Evolutionary conservation across 2,329 filamentous ascomycete genomes (phyloP).

Genomic region (Cryoendolithus antarcticus): DNA sequence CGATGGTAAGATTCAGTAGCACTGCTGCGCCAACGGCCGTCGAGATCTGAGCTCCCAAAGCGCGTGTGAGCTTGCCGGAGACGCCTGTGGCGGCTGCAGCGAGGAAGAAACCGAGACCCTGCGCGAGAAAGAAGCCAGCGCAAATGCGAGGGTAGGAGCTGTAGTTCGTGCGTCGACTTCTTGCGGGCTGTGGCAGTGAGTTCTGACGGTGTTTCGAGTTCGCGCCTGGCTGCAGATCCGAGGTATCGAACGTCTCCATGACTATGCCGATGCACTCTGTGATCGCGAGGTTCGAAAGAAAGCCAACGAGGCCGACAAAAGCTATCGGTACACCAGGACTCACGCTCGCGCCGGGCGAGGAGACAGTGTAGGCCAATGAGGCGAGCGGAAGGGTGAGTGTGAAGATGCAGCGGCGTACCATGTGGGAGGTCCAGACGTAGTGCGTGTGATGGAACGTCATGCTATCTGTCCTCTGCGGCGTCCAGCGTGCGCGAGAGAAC

Average conservation of each 20-base stretch:
- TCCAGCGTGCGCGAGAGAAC: conserved; percentile 53
- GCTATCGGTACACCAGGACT: conserved; percentile 38
- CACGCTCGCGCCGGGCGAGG: conserved; percentile 44
- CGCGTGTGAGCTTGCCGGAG: conserved; percentile 54
- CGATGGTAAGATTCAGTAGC: conserved; percentile 50
- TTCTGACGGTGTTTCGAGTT: conserved; percentile 32
- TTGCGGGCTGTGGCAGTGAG: conserved; percentile 15
- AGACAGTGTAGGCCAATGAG: conserved; percentile 54
- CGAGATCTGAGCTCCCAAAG: conserved; percentile 53
- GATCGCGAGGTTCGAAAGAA: conserved; percentile 59
- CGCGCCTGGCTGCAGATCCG: conserved; percentile 62
- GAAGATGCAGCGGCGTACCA: conserved; percentile 56
- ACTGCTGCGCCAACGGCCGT: conserved; percentile 59
- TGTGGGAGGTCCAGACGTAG: conserved; percentile 59
- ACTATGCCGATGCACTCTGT: conserved; percentile 65
- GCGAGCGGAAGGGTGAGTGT: conserved; percentile 54
- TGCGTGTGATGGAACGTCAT: conserved; percentile 54
- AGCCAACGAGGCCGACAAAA: conserved; percentile 55
- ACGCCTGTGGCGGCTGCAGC: conserved; percentile 57
- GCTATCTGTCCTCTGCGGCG: conserved; percentile 48
- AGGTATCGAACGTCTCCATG: conserved; percentile 75
- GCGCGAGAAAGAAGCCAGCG: conserved; percentile 59
- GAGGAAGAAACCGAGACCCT: conserved; percentile 56
- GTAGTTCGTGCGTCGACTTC: conserved; percentile 52
- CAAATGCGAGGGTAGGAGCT: conserved; percentile 63